These are phyloP conservation scores for Taxillus chinensis DNA, from an alignment of 164 flowering plant species.

Conservation along the genomic window DNA sequence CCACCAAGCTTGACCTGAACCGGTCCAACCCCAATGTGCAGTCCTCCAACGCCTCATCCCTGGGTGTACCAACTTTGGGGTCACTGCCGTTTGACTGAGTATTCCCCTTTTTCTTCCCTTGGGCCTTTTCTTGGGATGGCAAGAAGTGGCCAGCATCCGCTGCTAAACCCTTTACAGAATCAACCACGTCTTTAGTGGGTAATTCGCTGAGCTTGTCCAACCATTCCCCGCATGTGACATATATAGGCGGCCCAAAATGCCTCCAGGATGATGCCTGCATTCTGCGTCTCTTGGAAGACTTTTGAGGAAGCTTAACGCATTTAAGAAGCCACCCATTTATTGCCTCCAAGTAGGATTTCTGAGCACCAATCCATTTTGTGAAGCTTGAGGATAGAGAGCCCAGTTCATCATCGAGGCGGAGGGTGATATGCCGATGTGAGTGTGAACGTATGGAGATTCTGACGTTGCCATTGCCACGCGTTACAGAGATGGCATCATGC, in stretches of 20 bases:
- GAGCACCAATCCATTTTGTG: slow-evolving; percentile 63
- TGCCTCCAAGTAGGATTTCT: slow-evolving; percentile 53
- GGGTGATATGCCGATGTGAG: slow-evolving; percentile 46
- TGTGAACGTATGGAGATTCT: slow-evolving; percentile 51
- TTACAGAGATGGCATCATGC: slow-evolving; percentile 41
- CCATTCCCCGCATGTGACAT: slow-evolving; percentile 63
- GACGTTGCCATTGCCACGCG: slow-evolving; percentile 28
- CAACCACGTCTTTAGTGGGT: slow-evolving; percentile 44
- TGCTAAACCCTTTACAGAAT: slow-evolving; percentile 47
- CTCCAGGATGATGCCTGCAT: slow-evolving; percentile 20
- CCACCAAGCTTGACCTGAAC: slow-evolving; percentile 41
- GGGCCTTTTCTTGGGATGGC: slow-evolving; percentile 66
- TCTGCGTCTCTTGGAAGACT: slow-evolving; percentile 31
- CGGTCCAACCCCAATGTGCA: slow-evolving; percentile 40
- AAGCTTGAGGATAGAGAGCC: slow-evolving; percentile 46
- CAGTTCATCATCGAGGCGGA: slow-evolving; percentile 50
- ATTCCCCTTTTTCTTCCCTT: slow-evolving; percentile 24
- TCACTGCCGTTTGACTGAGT: slow-evolving; percentile 14
- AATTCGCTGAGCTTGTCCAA: slow-evolving; percentile 33
- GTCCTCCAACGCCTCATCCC: slow-evolving; percentile 38
- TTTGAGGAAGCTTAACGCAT: slow-evolving; percentile 41
- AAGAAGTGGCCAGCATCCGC: slow-evolving; percentile 39
- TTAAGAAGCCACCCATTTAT: slow-evolving; percentile 71
- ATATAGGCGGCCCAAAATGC: slow-evolving; percentile 64
- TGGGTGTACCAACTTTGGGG: slow-evolving; percentile 10